A percentile compares a stretch with the other conserved stretches of the same genome.
Conservation (phyloP, 108 stramenopile species). For the Cyclostephanos invisitatus region DNA sequence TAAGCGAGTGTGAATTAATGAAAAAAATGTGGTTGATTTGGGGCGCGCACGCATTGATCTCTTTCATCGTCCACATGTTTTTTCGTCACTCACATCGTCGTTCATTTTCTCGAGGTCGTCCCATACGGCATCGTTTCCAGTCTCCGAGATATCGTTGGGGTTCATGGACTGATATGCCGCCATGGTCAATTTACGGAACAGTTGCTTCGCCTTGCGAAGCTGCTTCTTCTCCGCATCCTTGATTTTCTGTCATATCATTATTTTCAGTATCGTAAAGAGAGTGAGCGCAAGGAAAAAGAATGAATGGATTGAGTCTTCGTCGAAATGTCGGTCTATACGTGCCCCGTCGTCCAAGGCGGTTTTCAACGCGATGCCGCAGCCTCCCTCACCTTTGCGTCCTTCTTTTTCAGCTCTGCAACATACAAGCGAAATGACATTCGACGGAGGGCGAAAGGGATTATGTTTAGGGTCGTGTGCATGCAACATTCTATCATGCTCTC, state of each 20-base stretch:
- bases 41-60: neutral
- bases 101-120: conserved; percentile 56
- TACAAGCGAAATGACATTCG: neutral
- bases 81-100: conserved; percentile 35
- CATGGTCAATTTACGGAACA: conserved; percentile 53
- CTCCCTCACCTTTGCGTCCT: conserved; percentile 37
- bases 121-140: conserved; percentile 54
- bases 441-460: too few relatives aligned
- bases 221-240: conserved; percentile 84
- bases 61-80: neutral
- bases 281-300: neutral
- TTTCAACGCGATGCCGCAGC: neutral
- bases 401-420: conserved; percentile 12
- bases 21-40: too few relatives aligned
- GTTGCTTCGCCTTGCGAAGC: conserved; percentile 76
- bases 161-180: conserved; percentile 52
- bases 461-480: too few relatives aligned
- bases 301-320: too few relatives aligned
- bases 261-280: neutral
- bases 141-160: conserved; percentile 42
- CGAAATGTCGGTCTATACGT: too few relatives aligned
- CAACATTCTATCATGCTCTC: neutral
- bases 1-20: neutral
- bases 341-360: too few relatives aligned
- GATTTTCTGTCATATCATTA: conserved; percentile 37